Evolutionary conservation across 169 alveolate genomes (phyloP).

Genomic region (Cryptosporidium canis): DNA sequence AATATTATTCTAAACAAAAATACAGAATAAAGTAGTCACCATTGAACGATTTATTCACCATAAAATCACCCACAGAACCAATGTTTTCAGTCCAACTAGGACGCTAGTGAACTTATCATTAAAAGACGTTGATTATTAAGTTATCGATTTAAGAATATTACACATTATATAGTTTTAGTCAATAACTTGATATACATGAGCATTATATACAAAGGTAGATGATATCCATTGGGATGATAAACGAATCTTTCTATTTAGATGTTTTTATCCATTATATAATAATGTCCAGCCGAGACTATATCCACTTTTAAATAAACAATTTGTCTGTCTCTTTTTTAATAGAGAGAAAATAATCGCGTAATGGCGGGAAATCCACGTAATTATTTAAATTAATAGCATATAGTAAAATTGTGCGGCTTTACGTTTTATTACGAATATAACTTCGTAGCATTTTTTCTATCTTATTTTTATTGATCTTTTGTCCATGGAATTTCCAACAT

Average conservation of each 20-base stretch:
- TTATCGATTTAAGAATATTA: too few species aligned
- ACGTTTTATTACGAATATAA: neutral
- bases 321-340: neutral
- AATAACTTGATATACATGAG: too few species aligned
- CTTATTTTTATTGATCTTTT: conserved; percentile 38
- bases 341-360: neutral
- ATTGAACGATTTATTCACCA: neutral
- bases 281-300: neutral
- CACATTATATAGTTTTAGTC: too few species aligned
- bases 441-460: conserved; percentile 43
- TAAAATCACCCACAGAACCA: neutral
- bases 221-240: too few species aligned
- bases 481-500: conserved; percentile 71
- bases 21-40: neutral
- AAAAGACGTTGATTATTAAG: too few species aligned
- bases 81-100: too few species aligned
- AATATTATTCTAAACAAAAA: neutral
- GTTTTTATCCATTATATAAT: too few species aligned
- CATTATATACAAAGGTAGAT: too few species aligned
- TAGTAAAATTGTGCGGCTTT: neutral
- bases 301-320: neutral
- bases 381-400: neutral
- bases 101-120: too few species aligned
- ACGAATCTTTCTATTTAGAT: too few species aligned
- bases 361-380: conserved; percentile 1